Percentiles rank a stretch among this genome's conserved stretches.
Evolutionary conservation across 2,329 filamentous ascomycete genomes (phyloP).

Genomic region (Rhexocercosporidium sp.): DNA sequence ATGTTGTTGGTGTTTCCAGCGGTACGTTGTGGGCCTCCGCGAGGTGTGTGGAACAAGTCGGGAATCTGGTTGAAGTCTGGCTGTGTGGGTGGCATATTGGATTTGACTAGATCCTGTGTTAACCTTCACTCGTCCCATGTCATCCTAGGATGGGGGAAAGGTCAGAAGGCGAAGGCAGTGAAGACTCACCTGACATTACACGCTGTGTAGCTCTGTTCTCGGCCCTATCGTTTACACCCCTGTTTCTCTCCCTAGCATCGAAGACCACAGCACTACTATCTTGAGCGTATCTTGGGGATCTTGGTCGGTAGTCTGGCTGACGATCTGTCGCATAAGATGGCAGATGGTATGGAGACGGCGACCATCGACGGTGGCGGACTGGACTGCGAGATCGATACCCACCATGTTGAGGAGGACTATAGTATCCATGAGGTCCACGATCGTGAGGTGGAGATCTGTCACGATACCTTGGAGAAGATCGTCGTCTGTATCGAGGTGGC

Average conservation of each 20-base stretch:
- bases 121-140: neutral
- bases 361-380: conserved; percentile 5
- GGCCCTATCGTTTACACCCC: neutral
- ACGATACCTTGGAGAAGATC: conserved; percentile 1
- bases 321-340: conserved; percentile 1
- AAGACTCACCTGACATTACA: neutral
- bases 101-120: neutral
- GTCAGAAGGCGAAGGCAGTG: neutral
- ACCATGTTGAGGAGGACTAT: neutral
- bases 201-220: neutral
- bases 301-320: conserved; percentile 5
- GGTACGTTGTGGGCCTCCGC: too few relatives aligned
- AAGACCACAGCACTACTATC: conserved; percentile 22
- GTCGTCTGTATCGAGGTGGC: conserved; percentile 15
- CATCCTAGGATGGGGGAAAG: neutral
- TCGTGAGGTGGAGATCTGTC: neutral
- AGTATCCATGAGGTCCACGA: neutral
- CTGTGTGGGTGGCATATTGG: neutral
- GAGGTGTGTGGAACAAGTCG: neutral
- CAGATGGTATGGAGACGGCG: conserved; percentile 18
- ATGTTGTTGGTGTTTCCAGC: neutral
- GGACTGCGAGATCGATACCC: conserved; percentile 20
- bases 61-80: neutral
- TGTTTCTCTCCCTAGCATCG: neutral
- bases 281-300: conserved; percentile 13